phyloP scores from a whole-genome alignment of 2,329 filamentous ascomycete species.

The Colletotrichum musae region DNA sequence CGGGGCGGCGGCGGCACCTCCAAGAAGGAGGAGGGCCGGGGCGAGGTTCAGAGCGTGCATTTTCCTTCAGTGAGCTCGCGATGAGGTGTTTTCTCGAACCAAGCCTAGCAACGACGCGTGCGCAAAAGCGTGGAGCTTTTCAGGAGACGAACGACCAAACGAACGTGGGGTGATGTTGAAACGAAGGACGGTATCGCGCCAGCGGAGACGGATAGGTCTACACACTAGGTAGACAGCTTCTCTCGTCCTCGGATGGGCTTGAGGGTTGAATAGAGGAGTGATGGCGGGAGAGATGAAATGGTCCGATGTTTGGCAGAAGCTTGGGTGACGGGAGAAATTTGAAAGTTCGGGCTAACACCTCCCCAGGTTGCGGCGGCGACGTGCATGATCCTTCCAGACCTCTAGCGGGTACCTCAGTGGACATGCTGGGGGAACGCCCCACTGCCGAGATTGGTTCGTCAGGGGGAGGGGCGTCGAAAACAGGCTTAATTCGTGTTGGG shows the following conservation, averaged over 20 bases:
- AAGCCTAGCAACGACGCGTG: not conserved
- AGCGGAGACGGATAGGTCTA: not conserved
- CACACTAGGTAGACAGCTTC: constrained; percentile 5
- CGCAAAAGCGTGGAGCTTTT: not conserved
- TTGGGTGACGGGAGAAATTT: constrained; percentile 23
- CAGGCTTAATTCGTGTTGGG: constrained; percentile 35
- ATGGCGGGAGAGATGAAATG: constrained; percentile 7
- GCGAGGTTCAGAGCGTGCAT: constrained; percentile 52
- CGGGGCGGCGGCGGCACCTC: constrained; percentile 48
- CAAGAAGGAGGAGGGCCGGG: constrained; percentile 47
- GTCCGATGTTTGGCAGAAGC: constrained; percentile 24
- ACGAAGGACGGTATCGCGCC: constrained; percentile 16
- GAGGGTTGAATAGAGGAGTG: constrained; percentile 3
- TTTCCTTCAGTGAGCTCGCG: constrained; percentile 22
- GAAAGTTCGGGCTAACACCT: constrained; percentile 11
- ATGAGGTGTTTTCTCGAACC: not conserved
- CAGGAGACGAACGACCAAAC: constrained; percentile 4
- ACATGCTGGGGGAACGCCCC: constrained; percentile 3
- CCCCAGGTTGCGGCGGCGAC: constrained; percentile 29
- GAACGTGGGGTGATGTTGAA: constrained; percentile 7
- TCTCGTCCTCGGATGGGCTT: constrained; percentile 11
- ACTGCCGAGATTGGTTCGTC: constrained; percentile 36
- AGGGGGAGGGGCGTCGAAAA: constrained; percentile 25
- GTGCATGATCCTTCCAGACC: constrained; percentile 35
- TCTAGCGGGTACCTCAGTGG: constrained; percentile 19